Percentiles rank a stretch among this genome's conserved stretches.
Evolutionary conservation across 2,329 filamentous ascomycete genomes (phyloP).

Genomic region (Apiospora aurea): DNA sequence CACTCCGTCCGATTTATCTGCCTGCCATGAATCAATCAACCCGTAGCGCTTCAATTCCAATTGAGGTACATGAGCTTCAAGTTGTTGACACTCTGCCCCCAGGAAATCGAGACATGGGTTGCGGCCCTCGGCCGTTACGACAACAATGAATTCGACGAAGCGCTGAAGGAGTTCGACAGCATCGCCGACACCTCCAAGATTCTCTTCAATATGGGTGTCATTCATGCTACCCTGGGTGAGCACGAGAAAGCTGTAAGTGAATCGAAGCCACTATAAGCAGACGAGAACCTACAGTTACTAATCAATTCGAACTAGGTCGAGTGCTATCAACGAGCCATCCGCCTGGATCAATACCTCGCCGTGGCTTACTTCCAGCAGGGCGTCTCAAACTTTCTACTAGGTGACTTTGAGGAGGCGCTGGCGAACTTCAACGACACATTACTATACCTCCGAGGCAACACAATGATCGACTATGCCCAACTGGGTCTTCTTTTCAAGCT

Average conservation of each 20-base stretch:
- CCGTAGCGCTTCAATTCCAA: neutral
- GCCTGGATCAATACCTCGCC: conserved; percentile 92
- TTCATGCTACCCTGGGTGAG: conserved; percentile 94
- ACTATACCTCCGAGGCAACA: conserved; percentile 92
- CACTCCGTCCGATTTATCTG: neutral
- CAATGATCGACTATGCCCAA: conserved; percentile 97
- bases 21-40: neutral
- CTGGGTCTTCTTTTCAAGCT: conserved; percentile 94
- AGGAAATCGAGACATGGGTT: conserved; percentile 99
- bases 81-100: conserved; percentile 23
- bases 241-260: conserved; percentile 89
- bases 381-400: conserved; percentile 95
- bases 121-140: conserved; percentile 90
- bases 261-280: neutral
- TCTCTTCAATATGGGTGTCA: conserved; percentile 97
- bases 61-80: neutral
- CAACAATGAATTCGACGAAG: conserved; percentile 95
- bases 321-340: conserved; percentile 90
- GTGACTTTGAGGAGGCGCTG: conserved; percentile 95
- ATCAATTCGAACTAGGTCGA: conserved; percentile 70
- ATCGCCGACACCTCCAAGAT: conserved; percentile 98
- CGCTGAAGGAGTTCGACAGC: conserved; percentile 80
- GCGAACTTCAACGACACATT: conserved; percentile 99
- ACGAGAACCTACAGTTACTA: conserved; percentile 31
- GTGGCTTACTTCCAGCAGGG: conserved; percentile 99